Evolutionary conservation across 768 basidiomycete genomes (phyloP), one percentile per base, ranked within the genome.

Genomic region (Suillus bovinus): DNA sequence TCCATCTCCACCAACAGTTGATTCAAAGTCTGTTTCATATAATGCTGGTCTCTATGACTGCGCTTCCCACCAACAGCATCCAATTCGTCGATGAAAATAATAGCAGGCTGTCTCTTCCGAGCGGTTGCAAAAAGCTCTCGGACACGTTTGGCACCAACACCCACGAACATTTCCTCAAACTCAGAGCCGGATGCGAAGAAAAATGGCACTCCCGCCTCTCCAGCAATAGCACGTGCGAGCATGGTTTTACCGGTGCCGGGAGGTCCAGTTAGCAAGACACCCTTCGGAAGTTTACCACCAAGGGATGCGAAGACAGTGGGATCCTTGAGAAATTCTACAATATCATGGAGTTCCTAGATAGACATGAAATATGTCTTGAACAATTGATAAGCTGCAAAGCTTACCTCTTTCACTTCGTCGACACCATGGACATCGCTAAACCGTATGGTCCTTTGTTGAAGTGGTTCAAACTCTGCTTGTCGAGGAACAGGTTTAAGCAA

Each of bases 111-210:
- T 73, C 93, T 93, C 78, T 96, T 96, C 58, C 95, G 86, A 27
- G 97, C 97, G 7, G 93, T 88, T 6, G 92, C 87, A 68, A 99
- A 99, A 33, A 99, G 84, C 65, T 99, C 96, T 44, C 97, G 86
- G 44, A 99, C 92, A 13, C 97, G 89, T 72, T 96, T 94, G 17
- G 97, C 96, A 58, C 95, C 95, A 39, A 93, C 90, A 60, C 94
- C 94, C 53, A 96, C 95, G 72, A 95, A 96, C 88, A 99, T 96
- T 75, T 99, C 96, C 72, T 99, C 96, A 66, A 99, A 99, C 70
- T 97, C 95, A 57, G 93, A 93, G 13, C 96, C 97, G 38, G 93
- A 94, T 39, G 96, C 94, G 70, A 96, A 97, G 75, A 98, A 88
- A 81, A 99, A 99, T 0, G 95, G 94, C 46, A 99, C 97, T 17